phyloP scores from a whole-genome alignment of 495 filamentous ascomycete species.

The Hyaloscypha hepaticicola region DNA sequence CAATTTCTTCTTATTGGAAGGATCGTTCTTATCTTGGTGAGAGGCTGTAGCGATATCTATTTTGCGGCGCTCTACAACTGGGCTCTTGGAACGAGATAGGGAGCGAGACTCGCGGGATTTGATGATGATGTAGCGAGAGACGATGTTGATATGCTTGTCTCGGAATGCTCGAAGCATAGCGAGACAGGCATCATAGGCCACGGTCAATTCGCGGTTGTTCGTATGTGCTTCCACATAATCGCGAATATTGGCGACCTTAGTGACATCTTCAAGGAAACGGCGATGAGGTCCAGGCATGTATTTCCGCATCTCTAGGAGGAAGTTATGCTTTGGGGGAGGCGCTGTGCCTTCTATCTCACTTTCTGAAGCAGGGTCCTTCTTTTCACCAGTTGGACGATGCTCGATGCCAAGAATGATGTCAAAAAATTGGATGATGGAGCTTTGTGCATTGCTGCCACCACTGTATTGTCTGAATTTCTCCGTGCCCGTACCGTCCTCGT shows the following conservation, averaged over 20 bases:
- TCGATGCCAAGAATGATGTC: slow-evolving; percentile 89
- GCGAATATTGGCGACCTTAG: slow-evolving; percentile 81
- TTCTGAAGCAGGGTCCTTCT: slow-evolving; percentile 45
- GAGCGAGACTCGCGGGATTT: slow-evolving; percentile 57
- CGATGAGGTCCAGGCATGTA: slow-evolving; percentile 97
- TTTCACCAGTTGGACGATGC: slow-evolving; percentile 85
- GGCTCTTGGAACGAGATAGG: slow-evolving; percentile 41
- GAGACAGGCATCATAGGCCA: slow-evolving; percentile 89
- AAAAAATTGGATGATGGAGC: slow-evolving; percentile 91
- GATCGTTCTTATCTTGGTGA: slow-evolving; percentile 43
- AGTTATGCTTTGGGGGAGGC: slow-evolving; percentile 70
- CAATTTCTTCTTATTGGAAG: slow-evolving; percentile 52
- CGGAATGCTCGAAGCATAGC: slow-evolving; percentile 87
- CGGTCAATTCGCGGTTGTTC: slow-evolving; percentile 60
- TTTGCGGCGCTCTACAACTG: slow-evolving; percentile 40
- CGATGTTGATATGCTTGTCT: slow-evolving; percentile 94
- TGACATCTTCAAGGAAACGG: slow-evolving; percentile 80
- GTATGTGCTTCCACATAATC: slow-evolving; percentile 70
- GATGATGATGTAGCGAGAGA: slow-evolving; percentile 92
- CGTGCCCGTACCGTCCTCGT: slow-evolving; percentile 70
- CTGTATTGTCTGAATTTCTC: slow-evolving; percentile 74
- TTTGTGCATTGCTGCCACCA: slow-evolving; percentile 94
- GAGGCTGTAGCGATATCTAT: slow-evolving; percentile 67
- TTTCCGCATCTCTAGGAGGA: slow-evolving; percentile 91
- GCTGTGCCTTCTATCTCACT: slow-evolving; percentile 50